A percentile compares a stretch with the other conserved stretches of the same genome.
Evolutionary conservation across 371 early-diverging fungal genomes (phyloP).

Genomic region (Umbelopsis sp.): DNA sequence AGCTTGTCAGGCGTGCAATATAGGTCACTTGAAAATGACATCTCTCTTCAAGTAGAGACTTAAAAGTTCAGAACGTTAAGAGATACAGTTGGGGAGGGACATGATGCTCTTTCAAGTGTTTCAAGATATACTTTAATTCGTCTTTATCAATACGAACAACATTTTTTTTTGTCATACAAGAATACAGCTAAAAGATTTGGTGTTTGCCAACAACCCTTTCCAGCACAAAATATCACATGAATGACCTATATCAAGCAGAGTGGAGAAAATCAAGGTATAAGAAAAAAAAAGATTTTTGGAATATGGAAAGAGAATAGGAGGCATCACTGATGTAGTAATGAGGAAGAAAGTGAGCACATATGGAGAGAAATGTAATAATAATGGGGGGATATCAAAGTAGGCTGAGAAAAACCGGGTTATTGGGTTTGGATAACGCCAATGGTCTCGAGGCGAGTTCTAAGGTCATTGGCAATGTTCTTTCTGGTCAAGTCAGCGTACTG

Average conservation of each 20-base stretch:
- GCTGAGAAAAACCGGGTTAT: neutral
- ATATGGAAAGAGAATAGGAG: neutral
- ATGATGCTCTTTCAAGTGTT: too few species aligned
- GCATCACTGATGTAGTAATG: neutral
- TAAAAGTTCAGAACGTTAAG: too few species aligned
- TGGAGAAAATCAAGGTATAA: neutral
- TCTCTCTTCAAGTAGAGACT: too few species aligned
- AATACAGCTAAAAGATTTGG: neutral
- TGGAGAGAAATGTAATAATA: slow-evolving; percentile 7
- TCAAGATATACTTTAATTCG: slow-evolving; percentile 7
- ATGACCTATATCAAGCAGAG: neutral
- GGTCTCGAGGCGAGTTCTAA: slow-evolving; percentile 32
- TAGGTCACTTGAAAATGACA: too few species aligned
- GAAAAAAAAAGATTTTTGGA: too few species aligned
- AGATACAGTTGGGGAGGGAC: too few species aligned
- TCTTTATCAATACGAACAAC: slow-evolving; percentile 16
- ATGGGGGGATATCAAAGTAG: slow-evolving; percentile 10
- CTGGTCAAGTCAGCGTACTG: slow-evolving; percentile 31
- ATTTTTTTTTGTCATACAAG: slow-evolving; percentile 11
- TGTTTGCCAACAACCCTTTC: neutral
- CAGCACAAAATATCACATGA: neutral
- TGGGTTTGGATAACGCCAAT: slow-evolving; percentile 24
- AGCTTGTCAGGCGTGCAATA: too few species aligned
- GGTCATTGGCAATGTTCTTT: slow-evolving; percentile 32
- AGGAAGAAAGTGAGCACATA: neutral